Base-by-base conservation (phyloP, 257 asterid species). In the Lavandula angustifolia region DNA sequence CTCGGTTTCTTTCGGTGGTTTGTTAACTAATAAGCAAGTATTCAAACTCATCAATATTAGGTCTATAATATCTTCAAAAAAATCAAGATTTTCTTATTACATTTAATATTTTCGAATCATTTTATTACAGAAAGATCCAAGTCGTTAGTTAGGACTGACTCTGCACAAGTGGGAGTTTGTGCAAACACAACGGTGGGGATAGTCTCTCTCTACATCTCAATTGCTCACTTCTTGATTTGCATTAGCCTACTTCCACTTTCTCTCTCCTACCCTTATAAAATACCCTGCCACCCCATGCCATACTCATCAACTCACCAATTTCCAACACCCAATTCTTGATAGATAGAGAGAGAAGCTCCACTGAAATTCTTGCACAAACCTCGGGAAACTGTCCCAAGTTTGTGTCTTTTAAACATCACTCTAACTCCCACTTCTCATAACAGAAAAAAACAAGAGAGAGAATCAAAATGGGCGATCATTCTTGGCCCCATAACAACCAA, bases 401-500 rank as follows among this genome's bases (percentile, higher is more conserved):
- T 14, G 50, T 1, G 56, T 13, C 27, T 35, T 50, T 6, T 22
- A 22, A 22, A 22, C 27, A 22, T 22, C 27, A 22, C 27, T 22
- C 27, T 22, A 22, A 22, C 27, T 22, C 27, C 27, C 27, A 22
- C 27, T 22, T 22, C 1, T 22, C 27, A 2, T 22, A 22, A 22
- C 27, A 22, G n/a, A n/a, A n/a, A n/a, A n/a, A n/a, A n/a, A n/a
- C 27, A 37, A 1, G 31, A 48, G 34, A 33, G 9, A 11, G 46
- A 18, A 29, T 6, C 22, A 67, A 77, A 43, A 78, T 71, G 80
- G 54, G 55, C 27, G 73, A 54, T 9, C 32, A 57, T 8, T 59
- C 66, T 44, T 50, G 60, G 47, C 75, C 34, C 5, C 67, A 50
- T 29, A 52, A 46, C 37, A 54, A 37, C 65, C 74, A 67, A 10